Base-by-base conservation (phyloP, 73 alveolate species). In the Blepharisma japonicum region DNA sequence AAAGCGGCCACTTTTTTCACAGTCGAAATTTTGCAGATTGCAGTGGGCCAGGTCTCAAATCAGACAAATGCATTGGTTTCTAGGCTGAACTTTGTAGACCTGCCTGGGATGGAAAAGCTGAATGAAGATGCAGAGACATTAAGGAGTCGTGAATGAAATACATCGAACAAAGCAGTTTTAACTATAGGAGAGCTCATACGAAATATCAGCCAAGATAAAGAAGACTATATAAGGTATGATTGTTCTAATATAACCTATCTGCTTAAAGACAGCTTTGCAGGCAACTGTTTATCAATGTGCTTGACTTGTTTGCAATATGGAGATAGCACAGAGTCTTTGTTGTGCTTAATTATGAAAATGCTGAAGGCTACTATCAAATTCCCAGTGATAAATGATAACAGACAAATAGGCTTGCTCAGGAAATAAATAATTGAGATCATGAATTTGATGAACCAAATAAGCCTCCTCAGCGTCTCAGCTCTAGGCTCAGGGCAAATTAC, bases 71-170 rank as follows among this genome's bases (percentile, higher is more conserved):
- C 92, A 20, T 72, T 93, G 49, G 81, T 94, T 74, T 86, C 98
- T 0, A 88, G 91, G 81, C 68, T 96, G 55, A 83, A 90, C 86
- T 86, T 96, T 67, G 83, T 96, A 66, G 99, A 95, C 83, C 84
- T 93, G 67, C 98, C 99, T 47, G 98, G 98, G 21, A 91, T 98
- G 76, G 99, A 97, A 81, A 92, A 94, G 27, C 72, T 97, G 71
- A 92, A 93, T 0, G 99, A 97, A 78, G 99, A 97, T 87, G 97
- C 98, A 71, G 97, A 97, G 77, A 84, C 96, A 45, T 86, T 97
- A 47, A 91, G 98, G 76, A 90, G 88, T 18, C 93, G 84, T 70
- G 80, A 93, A 77, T 97, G 98, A 45, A 90, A 97, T 11, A 91
- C 97, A 25, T 90, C 93, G 68, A 91, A 94, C 82, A 88, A 80